These are phyloP conservation scores for Funneliformis mosseae DNA, from an alignment of 192 early-diverging fungal genomes.

Conservation along the genomic window DNA sequence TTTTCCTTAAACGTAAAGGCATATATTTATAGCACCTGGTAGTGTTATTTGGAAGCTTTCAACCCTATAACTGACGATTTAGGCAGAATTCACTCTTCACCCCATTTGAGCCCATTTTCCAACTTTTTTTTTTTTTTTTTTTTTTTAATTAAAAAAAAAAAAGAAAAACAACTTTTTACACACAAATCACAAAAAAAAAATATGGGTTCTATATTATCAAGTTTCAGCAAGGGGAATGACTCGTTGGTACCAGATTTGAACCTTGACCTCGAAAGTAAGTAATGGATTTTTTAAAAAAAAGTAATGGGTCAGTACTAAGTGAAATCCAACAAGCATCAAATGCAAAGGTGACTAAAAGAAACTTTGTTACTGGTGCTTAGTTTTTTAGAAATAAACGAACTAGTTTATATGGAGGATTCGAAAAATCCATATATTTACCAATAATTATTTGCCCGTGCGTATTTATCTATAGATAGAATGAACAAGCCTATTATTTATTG, in stretches of 20 bases:
- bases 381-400: not conserved
- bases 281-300: slow-evolving; percentile 33
- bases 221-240: slow-evolving; percentile 33
- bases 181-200: not conserved
- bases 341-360: not conserved
- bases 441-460: slow-evolving; percentile 2
- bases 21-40: not conserved
- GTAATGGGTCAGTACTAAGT: slow-evolving; percentile 11
- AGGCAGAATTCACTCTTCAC: not conserved
- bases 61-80: no score
- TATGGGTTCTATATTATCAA: slow-evolving; percentile 29
- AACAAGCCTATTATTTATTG: not conserved
- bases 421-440: not conserved
- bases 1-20: not conserved
- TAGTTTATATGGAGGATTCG: not conserved
- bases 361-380: not conserved
- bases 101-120: not conserved
- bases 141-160: not conserved
- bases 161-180: no score
- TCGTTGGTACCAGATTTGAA: slow-evolving; percentile 56
- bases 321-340: not conserved
- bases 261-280: slow-evolving; percentile 66
- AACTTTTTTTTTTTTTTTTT: not conserved
- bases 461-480: not conserved
- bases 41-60: no score